phyloP scores from a whole-genome alignment of 768 basidiomycete species.

The Mycena galopus region DNA sequence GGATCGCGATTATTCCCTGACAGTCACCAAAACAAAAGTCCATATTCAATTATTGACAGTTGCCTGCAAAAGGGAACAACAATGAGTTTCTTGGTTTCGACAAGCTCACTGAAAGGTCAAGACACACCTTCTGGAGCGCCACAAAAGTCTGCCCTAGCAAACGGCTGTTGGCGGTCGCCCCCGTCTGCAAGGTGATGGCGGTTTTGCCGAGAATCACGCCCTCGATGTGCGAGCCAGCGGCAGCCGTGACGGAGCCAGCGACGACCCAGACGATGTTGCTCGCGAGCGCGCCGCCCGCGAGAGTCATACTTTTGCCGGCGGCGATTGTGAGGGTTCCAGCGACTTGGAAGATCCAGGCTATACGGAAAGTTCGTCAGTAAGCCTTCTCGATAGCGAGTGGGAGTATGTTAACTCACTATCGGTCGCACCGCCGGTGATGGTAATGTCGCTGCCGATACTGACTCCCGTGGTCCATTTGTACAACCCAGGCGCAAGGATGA shows the following conservation, averaged over 20 bases:
- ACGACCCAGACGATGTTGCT: not conserved
- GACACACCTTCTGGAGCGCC: not conserved
- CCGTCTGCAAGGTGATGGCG: not conserved
- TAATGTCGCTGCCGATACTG: slow-evolving; percentile 28
- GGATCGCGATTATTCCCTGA: too few species aligned
- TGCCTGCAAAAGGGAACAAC: too few species aligned
- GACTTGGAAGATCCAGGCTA: not conserved
- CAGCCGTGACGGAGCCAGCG: not conserved
- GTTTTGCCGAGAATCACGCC: not conserved
- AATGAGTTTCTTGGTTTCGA: too few species aligned
- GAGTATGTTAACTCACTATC: slow-evolving; percentile 17
- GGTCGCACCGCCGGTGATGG: slow-evolving; percentile 21
- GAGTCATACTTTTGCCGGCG: not conserved
- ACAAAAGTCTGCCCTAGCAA: not conserved
- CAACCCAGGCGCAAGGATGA: slow-evolving; percentile 37
- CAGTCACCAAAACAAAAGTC: too few species aligned
- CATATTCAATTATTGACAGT: too few species aligned
- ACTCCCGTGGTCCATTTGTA: slow-evolving; percentile 38
- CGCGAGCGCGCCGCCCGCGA: not conserved
- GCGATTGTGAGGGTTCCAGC: not conserved
- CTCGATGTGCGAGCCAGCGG: not conserved
- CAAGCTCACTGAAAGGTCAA: too few species aligned
- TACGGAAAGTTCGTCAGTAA: too few species aligned
- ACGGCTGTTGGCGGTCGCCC: not conserved
- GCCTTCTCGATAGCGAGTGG: too few species aligned